Percentiles rank a stretch among this genome's conserved stretches.
Evolutionary conservation across 257 asterid genomes (phyloP).

Genomic region (Handroanthus guayacan): DNA sequence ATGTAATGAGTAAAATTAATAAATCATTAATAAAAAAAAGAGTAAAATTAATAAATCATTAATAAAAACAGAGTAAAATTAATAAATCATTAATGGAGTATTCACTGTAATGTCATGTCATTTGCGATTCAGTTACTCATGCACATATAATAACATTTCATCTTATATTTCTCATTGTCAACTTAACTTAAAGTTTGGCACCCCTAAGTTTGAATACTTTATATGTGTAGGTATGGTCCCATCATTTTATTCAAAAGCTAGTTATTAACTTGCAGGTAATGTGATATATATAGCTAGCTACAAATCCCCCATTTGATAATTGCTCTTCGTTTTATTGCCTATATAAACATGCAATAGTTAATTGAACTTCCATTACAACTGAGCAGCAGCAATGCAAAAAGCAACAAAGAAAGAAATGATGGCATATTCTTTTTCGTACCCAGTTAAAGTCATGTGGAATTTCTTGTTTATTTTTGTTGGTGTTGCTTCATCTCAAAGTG

Average conservation of each 20-base stretch:
- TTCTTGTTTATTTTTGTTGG: neutral
- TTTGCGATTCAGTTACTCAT: no score
- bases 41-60: no score
- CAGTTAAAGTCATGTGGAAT: slow-evolving; percentile 5
- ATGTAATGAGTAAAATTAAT: no score
- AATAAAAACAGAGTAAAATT: no score
- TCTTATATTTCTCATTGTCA: no score
- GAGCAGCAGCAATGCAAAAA: neutral
- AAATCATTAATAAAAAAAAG: no score
- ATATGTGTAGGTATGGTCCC: neutral
- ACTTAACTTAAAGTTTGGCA: neutral
- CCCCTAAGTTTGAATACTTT: neutral
- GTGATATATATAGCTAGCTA: neutral
- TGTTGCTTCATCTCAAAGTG: neutral
- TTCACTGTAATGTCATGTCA: no score
- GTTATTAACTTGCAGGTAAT: neutral
- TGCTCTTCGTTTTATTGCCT: neutral
- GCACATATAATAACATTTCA: no score
- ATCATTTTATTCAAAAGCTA: no score
- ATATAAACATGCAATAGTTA: neutral
- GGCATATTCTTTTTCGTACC: neutral
- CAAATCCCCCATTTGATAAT: neutral
- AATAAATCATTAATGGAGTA: no score
- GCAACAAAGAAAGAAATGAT: neutral
- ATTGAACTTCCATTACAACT: neutral